Evolutionary conservation across 2,329 filamentous ascomycete genomes (phyloP).

Genomic region (Nigrospora oryzae): DNA sequence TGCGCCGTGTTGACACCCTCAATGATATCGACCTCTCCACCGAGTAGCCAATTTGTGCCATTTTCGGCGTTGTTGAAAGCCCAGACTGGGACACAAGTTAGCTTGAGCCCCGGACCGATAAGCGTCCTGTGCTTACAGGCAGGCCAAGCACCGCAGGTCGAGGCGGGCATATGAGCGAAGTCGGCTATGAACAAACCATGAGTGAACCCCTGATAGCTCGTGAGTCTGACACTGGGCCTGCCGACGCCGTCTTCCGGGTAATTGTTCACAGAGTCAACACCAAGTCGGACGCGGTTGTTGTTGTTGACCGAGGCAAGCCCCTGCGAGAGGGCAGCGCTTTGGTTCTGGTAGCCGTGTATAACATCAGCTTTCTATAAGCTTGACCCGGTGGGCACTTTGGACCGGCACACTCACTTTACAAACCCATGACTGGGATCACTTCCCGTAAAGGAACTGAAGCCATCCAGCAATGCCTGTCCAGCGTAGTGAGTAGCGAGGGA

Average conservation of each 20-base stretch:
- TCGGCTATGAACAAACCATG: slow-evolving; percentile 65
- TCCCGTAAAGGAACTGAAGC: slow-evolving; percentile 41
- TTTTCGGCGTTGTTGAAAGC: slow-evolving; percentile 27
- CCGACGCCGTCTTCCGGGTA: slow-evolving; percentile 27
- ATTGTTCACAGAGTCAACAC: slow-evolving; percentile 31
- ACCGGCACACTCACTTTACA: slow-evolving; percentile 46
- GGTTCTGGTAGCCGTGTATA: slow-evolving; percentile 31
- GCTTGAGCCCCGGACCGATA: background rate
- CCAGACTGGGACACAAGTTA: slow-evolving; percentile 34
- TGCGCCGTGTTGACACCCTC: slow-evolving; percentile 59
- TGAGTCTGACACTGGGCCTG: slow-evolving; percentile 56
- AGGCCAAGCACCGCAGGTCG: slow-evolving; percentile 65
- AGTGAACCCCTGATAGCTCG: slow-evolving; percentile 54
- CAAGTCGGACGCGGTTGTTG: slow-evolving; percentile 35
- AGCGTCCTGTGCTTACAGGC: slow-evolving; percentile 40
- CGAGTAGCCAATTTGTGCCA: slow-evolving; percentile 48
- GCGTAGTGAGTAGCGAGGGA: slow-evolving; percentile 20
- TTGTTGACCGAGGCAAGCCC: slow-evolving; percentile 34
- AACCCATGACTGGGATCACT: slow-evolving; percentile 59
- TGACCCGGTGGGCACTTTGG: background rate
- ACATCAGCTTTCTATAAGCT: background rate
- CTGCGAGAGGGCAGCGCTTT: slow-evolving; percentile 25
- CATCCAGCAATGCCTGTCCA: slow-evolving; percentile 21
- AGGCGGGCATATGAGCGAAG: slow-evolving; percentile 64
- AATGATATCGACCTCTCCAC: slow-evolving; percentile 63